A percentile compares a stretch with the other conserved stretches of the same genome.
Conservation (phyloP, 2,329 filamentous ascomycete species). For the Cladosporium sp. region DNA sequence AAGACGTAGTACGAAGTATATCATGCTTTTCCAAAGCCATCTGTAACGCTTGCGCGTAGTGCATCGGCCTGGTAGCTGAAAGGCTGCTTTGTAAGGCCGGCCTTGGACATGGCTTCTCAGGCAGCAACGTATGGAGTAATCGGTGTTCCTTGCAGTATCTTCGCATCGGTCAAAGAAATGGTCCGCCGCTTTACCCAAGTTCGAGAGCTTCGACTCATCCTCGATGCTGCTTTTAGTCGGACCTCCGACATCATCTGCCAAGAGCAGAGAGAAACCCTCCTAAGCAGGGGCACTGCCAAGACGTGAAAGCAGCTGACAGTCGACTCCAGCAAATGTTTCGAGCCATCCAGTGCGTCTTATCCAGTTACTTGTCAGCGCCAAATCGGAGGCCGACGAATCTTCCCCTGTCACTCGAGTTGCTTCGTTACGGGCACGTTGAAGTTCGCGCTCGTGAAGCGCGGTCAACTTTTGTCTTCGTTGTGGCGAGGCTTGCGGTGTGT, state of each 20-base stretch:
- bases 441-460: not conserved
- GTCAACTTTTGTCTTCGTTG: not conserved
- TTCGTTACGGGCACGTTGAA: not conserved
- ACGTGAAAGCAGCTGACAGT: not conserved
- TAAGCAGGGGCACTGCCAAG: not conserved
- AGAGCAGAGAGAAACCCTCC: slow-evolving; percentile 1
- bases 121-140: slow-evolving; percentile 12
- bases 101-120: slow-evolving; percentile 10
- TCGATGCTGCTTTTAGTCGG: not conserved
- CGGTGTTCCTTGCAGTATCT: slow-evolving; percentile 11
- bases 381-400: not conserved
- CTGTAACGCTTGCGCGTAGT: slow-evolving; percentile 2
- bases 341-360: slow-evolving; percentile 2
- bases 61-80: slow-evolving; percentile 7
- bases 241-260: not conserved
- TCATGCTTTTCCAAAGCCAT: slow-evolving; percentile 7
- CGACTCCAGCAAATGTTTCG: slow-evolving; percentile 3
- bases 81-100: slow-evolving; percentile 13
- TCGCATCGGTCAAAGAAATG: slow-evolving; percentile 12
- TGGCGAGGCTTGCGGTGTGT: not conserved
- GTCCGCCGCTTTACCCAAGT: slow-evolving; percentile 4
- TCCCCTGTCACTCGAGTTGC: not conserved
- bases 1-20: not conserved
- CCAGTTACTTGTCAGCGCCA: slow-evolving; percentile 1
- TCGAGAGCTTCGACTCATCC: slow-evolving; percentile 1